Evolutionary conservation across 306 rosid genomes (phyloP).

Genomic region (Ormosia emarginata): DNA sequence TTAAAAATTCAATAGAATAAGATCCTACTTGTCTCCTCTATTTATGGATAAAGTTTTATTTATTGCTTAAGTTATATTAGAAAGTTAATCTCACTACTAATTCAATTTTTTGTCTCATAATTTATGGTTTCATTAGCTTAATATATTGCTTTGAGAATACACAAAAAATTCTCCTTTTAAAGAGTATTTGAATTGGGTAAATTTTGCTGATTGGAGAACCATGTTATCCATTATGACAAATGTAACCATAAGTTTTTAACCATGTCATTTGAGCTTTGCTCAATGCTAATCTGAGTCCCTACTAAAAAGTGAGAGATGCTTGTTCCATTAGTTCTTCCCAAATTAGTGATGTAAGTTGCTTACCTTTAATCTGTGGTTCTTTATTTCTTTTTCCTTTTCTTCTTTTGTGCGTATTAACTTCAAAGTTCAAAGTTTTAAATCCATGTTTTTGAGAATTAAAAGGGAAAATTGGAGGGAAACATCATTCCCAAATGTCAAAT

Average conservation of each 20-base stretch:
- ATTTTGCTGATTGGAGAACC: background rate
- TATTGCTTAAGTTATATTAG: background rate
- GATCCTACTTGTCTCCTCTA: background rate
- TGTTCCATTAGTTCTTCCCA: background rate
- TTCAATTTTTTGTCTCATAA: background rate
- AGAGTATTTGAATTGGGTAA: background rate
- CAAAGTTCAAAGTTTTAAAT: background rate
- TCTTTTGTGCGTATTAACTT: constrained; percentile 6
- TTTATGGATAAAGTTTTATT: background rate
- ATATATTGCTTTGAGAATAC: background rate
- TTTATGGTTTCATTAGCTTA: background rate
- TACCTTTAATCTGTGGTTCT: background rate
- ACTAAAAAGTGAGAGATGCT: background rate
- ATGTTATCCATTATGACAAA: background rate
- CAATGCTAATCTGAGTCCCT: background rate
- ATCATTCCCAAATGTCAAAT: background rate
- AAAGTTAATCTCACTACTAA: background rate
- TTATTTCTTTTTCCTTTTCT: background rate
- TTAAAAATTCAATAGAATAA: too few species aligned
- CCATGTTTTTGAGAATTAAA: background rate
- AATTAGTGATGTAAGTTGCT: background rate
- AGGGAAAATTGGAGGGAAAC: constrained; percentile 13
- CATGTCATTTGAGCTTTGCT: background rate
- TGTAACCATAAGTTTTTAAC: background rate
- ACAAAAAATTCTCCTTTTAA: background rate